These are phyloP conservation scores for Jasminum sambac DNA, from an alignment of 257 asterid genomes.

Conservation along the genomic window DNA sequence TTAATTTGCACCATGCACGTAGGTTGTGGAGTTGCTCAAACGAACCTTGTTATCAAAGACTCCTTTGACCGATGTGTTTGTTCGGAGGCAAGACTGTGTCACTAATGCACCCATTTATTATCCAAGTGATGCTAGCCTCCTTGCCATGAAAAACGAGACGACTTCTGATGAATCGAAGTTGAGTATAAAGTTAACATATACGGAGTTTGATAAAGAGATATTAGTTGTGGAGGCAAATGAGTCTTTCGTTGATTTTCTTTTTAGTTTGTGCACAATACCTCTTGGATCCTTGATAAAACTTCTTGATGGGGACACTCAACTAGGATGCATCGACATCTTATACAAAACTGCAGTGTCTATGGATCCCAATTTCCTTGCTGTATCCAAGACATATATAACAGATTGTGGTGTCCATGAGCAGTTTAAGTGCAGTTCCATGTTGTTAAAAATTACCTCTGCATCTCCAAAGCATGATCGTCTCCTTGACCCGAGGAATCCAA, in stretches of 20 bases:
- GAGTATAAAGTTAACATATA: background rate
- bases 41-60: constrained; percentile 6
- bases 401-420: background rate
- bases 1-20: background rate
- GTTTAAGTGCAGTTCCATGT: background rate
- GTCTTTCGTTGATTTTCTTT: too few relatives aligned
- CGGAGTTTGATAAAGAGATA: background rate
- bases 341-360: background rate
- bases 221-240: background rate
- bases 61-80: too few relatives aligned
- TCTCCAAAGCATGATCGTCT: background rate
- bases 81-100: too few relatives aligned
- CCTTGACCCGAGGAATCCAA: background rate
- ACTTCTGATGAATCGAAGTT: background rate
- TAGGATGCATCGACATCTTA: constrained; percentile 22
- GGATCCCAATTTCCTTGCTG: constrained; percentile 6
- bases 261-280: too few relatives aligned
- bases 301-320: background rate
- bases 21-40: constrained; percentile 4
- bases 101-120: too few relatives aligned
- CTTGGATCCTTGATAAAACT: too few relatives aligned
- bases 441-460: background rate
- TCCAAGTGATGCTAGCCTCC: background rate
- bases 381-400: background rate
- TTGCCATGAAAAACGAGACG: too few relatives aligned